phyloP scores from a whole-genome alignment of 352 stramenopile species.

The Globisporangium lucens region DNA sequence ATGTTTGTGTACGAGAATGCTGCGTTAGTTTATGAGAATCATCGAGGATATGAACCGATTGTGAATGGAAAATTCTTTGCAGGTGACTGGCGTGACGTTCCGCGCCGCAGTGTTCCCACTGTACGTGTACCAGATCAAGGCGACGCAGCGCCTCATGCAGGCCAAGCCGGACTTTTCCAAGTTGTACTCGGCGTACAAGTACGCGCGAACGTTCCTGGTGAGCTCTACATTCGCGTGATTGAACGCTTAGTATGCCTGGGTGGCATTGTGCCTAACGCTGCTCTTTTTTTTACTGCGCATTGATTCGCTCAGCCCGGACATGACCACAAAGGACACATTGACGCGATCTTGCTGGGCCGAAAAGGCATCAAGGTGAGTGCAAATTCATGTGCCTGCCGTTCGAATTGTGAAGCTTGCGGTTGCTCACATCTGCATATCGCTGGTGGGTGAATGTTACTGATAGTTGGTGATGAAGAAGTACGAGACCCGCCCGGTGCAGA shows the following conservation, averaged over 20 bases:
- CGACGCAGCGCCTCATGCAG: slow-evolving; percentile 59
- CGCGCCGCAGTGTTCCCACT: slow-evolving; percentile 68
- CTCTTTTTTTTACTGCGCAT: neutral
- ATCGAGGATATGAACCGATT: neutral
- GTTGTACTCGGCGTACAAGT: slow-evolving; percentile 72
- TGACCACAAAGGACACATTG: slow-evolving; percentile 42
- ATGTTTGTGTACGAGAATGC: too few species aligned
- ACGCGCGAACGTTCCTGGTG: slow-evolving; percentile 67
- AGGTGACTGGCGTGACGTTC: slow-evolving; percentile 63
- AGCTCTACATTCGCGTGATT: neutral
- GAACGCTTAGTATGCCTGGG: neutral
- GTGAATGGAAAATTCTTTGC: neutral
- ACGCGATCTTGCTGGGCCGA: slow-evolving; percentile 45
- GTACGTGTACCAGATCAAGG: slow-evolving; percentile 68
- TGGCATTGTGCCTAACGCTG: neutral
- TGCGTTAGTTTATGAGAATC: too few species aligned
- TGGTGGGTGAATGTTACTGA: neutral
- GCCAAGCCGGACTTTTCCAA: slow-evolving; percentile 57
- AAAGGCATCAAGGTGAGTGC: slow-evolving; percentile 39
- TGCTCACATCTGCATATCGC: neutral
- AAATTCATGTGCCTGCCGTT: neutral
- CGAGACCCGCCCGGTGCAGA: slow-evolving; percentile 66
- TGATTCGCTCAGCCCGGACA: slow-evolving; percentile 26
- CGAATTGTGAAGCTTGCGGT: neutral
- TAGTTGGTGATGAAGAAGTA: slow-evolving; percentile 71